A percentile compares a stretch with the other conserved stretches of the same genome.
These are phyloP conservation scores for Anaeromyces robustus DNA, from an alignment of 192 early-diverging fungal genomes.

Conservation along the genomic window DNA sequence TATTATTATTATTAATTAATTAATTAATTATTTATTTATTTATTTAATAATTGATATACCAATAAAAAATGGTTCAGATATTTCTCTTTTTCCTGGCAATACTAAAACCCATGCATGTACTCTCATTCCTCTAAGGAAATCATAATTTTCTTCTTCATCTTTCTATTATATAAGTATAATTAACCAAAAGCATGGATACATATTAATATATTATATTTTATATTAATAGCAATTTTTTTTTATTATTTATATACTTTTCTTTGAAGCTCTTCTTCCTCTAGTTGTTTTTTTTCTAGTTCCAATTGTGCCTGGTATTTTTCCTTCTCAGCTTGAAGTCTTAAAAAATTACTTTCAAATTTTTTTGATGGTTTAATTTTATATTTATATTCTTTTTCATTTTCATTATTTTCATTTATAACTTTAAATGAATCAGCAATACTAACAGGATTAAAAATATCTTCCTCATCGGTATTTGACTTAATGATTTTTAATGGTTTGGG, in stretches of 20 bases:
- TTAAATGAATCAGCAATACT: background rate
- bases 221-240: too few species aligned
- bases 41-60: conserved; percentile 7
- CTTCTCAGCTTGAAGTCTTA: conserved; percentile 33
- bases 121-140: conserved; percentile 33
- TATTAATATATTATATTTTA: too few species aligned
- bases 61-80: conserved; percentile 42
- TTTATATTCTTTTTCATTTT: conserved; percentile 6
- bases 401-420: conserved; percentile 1
- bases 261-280: conserved; percentile 7
- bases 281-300: conserved; percentile 12
- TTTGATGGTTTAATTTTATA: conserved; percentile 29
- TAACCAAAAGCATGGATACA: too few species aligned
- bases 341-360: conserved; percentile 23
- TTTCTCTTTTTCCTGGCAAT: conserved; percentile 35
- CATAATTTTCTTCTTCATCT: conserved; percentile 26
- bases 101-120: conserved; percentile 43
- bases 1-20: too few species aligned
- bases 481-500: background rate
- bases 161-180: too few species aligned
- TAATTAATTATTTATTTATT: too few species aligned
- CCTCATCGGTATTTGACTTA: background rate
- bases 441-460: background rate
- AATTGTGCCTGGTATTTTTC: conserved; percentile 4
- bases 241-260: conserved; percentile 12